Evolutionary conservation across 176 grass and related monocot genomes (phyloP), one percentile per base, ranked within the genome.

Genomic region (Cenchrus purpureus): DNA sequence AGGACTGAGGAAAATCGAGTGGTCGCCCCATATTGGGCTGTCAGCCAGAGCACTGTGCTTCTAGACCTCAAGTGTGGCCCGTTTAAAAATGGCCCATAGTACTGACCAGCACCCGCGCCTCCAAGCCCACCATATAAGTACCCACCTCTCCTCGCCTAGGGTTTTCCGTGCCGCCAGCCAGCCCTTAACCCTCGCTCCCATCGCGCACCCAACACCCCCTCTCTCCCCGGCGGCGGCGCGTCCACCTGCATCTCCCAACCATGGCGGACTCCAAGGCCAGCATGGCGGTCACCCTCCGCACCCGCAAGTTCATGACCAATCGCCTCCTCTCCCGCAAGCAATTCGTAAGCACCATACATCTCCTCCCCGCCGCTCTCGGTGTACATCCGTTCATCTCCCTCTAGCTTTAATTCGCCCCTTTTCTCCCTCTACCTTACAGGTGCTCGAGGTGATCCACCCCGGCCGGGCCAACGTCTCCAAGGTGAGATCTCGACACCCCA

Each of bases 281-380:
- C 8, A 7, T 85, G 44, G 94, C 89, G 68, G 87, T 98, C 56
- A 98, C 96, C 34, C 87, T 98, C 44, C 89, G 93, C 55, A 98
- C 96, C 10, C 88, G 95, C 90, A 98, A 98, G 80, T 98, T 98
- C 85, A 98, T 98, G 95, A 98, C 95, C 48, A 98, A 98, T 78
- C 92, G 93, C 81, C 96, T 98, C 84, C 96, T 98, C 82, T 85
- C 96, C 59, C 90, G 96, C 76, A 98, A 93, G 85, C 96, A 98
- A 92, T 98, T 98, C 87, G 93, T 98, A 69, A 83, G 91, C 68
- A 10, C 7, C 65, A 29, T 51, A 15, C 12, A 42, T 16, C 25
- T 2, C 45, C 20, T 40, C 29, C 31, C 86, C 22, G n/a, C 2
- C 5, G 71, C 71, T 73, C 48, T 48, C 48, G 20, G 25, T 52